Evolutionary conservation across 306 rosid genomes (phyloP).

Genomic region (Pterocarpus santalinus): DNA sequence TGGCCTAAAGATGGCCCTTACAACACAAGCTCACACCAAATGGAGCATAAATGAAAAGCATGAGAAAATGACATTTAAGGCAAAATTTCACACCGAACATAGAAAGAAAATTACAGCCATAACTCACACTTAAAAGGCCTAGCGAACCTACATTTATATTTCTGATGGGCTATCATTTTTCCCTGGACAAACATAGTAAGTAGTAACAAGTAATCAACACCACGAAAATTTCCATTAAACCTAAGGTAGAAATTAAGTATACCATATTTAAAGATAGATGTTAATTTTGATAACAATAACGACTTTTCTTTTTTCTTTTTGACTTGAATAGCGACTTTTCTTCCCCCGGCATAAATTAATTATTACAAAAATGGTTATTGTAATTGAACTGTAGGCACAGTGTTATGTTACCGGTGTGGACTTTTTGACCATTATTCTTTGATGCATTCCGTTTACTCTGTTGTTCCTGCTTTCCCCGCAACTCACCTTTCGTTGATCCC

Average conservation of each 20-base stretch:
- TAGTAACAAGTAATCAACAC: constrained; percentile 1
- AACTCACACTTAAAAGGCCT: constrained; percentile 16
- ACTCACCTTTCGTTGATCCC: constrained; percentile 49
- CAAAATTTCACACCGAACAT: constrained; percentile 1
- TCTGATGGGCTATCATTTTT: constrained; percentile 40
- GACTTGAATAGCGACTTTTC: too few relatives aligned
- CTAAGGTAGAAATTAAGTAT: neutral
- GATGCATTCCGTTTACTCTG: constrained; percentile 52
- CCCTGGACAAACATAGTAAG: neutral
- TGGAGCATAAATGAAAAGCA: neutral
- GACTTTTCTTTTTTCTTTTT: neutral
- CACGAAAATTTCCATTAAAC: constrained; percentile 12
- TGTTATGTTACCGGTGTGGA: neutral
- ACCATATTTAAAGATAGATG: too few relatives aligned
- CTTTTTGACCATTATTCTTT: constrained; percentile 46
- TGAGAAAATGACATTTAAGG: constrained; percentile 32
- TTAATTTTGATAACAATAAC: neutral
- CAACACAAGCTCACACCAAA: constrained; percentile 25
- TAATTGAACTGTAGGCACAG: neutral
- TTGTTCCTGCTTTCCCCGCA: constrained; percentile 44
- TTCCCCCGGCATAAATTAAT: neutral
- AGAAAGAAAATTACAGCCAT: constrained; percentile 27
- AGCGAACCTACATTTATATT: constrained; percentile 9
- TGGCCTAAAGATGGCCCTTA: constrained; percentile 15
- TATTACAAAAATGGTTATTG: neutral